These are phyloP conservation scores for Colletotrichum higginsianum DNA, from an alignment of 2,329 filamentous ascomycete genomes.

Conservation along the genomic window DNA sequence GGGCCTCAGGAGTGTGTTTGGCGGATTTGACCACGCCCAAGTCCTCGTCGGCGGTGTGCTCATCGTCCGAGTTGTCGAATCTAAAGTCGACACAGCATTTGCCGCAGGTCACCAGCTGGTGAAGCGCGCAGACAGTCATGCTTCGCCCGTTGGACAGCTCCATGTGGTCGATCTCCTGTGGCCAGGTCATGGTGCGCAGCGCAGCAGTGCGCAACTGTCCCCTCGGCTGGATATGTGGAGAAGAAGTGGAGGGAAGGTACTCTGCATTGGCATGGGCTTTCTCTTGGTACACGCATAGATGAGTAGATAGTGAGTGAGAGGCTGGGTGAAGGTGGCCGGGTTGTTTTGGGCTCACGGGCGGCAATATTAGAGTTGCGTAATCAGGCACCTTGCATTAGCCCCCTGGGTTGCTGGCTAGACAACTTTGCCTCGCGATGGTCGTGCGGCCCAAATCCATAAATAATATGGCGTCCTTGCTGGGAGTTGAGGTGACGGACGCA, in stretches of 20 bases:
- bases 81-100: conserved; percentile 33
- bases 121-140: conserved; percentile 21
- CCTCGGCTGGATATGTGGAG: not conserved
- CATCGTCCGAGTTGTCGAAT: not conserved
- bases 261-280: not conserved
- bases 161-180: conserved; percentile 5
- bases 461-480: not conserved
- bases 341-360: too few species aligned
- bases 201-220: not conserved
- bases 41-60: not conserved
- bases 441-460: not conserved
- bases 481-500: too few species aligned
- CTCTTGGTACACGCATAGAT: too few species aligned
- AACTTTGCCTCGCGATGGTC: too few species aligned
- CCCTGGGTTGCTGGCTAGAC: too few species aligned
- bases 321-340: too few species aligned
- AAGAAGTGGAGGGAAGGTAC: not conserved
- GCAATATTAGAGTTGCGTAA: too few species aligned
- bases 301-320: not conserved
- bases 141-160: conserved; percentile 24
- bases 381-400: too few species aligned
- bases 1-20: not conserved
- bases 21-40: not conserved
- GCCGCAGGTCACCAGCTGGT: conserved; percentile 16
- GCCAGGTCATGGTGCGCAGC: not conserved